phyloP scores from a whole-genome alignment of 225 moss, liverwort and hornwort genomes.

The Rhytidiadelphus loreus region DNA sequence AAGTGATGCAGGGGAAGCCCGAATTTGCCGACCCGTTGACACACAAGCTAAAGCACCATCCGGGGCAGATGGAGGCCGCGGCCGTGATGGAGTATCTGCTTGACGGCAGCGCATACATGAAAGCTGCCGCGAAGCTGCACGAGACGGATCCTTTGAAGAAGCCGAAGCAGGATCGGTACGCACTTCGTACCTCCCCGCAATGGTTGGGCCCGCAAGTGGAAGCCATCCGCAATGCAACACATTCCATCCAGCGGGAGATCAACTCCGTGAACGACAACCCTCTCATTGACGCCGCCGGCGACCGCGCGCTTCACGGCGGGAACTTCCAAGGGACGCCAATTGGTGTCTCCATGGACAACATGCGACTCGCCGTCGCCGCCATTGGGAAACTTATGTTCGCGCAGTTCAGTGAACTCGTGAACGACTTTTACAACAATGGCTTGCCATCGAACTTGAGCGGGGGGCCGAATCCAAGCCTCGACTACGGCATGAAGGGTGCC shows the following conservation, averaged over 20 bases:
- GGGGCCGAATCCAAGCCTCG: constrained; percentile 55
- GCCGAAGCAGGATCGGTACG: constrained; percentile 75
- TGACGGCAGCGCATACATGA: constrained; percentile 61
- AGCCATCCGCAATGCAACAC: constrained; percentile 40
- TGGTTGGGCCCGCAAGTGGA: constrained; percentile 65
- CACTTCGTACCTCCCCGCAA: constrained; percentile 58
- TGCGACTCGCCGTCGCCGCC: constrained; percentile 48
- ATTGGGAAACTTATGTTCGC: constrained; percentile 63
- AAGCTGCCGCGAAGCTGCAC: constrained; percentile 46
- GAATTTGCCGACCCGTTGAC: constrained; percentile 62
- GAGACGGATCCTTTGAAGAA: constrained; percentile 59
- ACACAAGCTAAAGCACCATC: constrained; percentile 65
- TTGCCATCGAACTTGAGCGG: constrained; percentile 42
- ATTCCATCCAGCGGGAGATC: constrained; percentile 35
- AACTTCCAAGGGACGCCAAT: constrained; percentile 56
- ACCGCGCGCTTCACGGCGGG: constrained; percentile 33
- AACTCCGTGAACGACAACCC: constrained; percentile 25
- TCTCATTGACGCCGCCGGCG: constrained; percentile 10
- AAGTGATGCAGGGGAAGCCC: constrained; percentile 10
- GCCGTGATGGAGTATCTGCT: constrained; percentile 64
- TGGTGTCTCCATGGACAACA: constrained; percentile 18
- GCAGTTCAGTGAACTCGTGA: constrained; percentile 63
- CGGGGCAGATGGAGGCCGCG: constrained; percentile 71
- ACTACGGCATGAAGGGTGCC: constrained; percentile 71
- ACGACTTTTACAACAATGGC: constrained; percentile 65